phyloP scores from a whole-genome alignment of 345 rosid genomes.

The Geranium brycei region DNA sequence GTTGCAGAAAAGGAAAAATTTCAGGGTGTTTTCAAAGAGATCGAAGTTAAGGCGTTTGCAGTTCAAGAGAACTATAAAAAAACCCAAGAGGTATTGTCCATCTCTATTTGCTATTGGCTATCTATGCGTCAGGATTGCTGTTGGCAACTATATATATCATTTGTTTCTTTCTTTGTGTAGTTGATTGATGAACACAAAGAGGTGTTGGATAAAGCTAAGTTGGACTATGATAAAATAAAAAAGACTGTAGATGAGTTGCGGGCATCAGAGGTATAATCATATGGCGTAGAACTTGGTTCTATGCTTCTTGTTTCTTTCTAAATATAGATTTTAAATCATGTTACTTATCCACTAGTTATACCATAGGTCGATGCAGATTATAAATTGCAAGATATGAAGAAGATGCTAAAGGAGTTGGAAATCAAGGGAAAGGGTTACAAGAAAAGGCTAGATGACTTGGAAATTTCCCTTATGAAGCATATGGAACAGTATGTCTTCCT shows the following conservation, averaged over 20 bases:
- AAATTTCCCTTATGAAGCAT: constrained; percentile 53
- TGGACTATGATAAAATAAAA: constrained; percentile 53
- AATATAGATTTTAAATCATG: constrained; percentile 4
- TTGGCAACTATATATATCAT: constrained; percentile 6
- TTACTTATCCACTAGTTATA: constrained; percentile 9
- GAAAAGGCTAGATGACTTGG: constrained; percentile 66
- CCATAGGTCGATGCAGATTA: constrained; percentile 75
- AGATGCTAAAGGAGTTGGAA: constrained; percentile 57
- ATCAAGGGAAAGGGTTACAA: constrained; percentile 67
- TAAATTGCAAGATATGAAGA: constrained; percentile 72
- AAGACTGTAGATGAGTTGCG: constrained; percentile 68
- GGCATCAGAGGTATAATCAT: constrained; percentile 60
- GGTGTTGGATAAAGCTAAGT: constrained; percentile 50
- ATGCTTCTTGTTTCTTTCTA: constrained; percentile 9
- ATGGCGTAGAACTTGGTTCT: background rate
- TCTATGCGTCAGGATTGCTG: background rate
- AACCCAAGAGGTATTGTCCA: constrained; percentile 47
- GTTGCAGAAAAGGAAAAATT: constrained; percentile 60
- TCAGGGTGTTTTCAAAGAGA: constrained; percentile 43
- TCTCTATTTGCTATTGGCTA: background rate
- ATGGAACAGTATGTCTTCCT: constrained; percentile 69
- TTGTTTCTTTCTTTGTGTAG: constrained; percentile 22
- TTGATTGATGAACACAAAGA: constrained; percentile 69
- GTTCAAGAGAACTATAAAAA: constrained; percentile 77
- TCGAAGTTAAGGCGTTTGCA: constrained; percentile 65